Evolutionary conservation across 169 alveolate species (phyloP), one percentile per base, ranked within the genome.

Genomic region (Eimeria sp.): DNA sequence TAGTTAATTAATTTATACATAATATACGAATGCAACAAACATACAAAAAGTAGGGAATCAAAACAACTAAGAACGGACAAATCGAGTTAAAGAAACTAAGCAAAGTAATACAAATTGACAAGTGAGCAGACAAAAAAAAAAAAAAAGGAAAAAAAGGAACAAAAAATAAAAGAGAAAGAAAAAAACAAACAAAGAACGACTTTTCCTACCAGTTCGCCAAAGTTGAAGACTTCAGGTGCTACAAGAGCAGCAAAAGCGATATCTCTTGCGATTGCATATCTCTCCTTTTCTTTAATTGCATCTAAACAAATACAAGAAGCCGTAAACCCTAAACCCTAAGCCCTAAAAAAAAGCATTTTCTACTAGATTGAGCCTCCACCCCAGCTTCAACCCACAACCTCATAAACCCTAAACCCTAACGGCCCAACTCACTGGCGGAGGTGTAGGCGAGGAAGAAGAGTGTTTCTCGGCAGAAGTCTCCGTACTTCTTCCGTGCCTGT

Each of bases 401-500:
- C 14, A 72, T 16, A 25, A 47, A 80, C 45, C 45, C 61, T 58
- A 83, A 20, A 58, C 57, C 75, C 92, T 27, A 43, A 27, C n/a
- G 10, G 54, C 80, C 13, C 30, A 13, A 30, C 84, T 40, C 54
- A 89, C 95, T 49, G 5, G 95, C 80, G 43, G 95, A 75, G 16
- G 95, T 89, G 57, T 89, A 89, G 7, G 95, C 95, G 34, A 89
- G 87, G 57, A 47, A 89, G 87, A 89, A 43, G 34, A 89, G 49
- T 49, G 75, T 75, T n/a, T 89, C 73, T 18, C 58, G 49, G 73
- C 70, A 89, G 25, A 70, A 65, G 25, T 89, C 95, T 58, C 86
- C 95, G 14, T 20, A 49, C 54, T 89, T 89, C 18, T 67, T 75
- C 73, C 80, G 65, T 7, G 95, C 95, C 95, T 89, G 95, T 51